Conservation (phyloP, 441 rosid genomes). For the Pelargonium exstipulatum region DNA sequence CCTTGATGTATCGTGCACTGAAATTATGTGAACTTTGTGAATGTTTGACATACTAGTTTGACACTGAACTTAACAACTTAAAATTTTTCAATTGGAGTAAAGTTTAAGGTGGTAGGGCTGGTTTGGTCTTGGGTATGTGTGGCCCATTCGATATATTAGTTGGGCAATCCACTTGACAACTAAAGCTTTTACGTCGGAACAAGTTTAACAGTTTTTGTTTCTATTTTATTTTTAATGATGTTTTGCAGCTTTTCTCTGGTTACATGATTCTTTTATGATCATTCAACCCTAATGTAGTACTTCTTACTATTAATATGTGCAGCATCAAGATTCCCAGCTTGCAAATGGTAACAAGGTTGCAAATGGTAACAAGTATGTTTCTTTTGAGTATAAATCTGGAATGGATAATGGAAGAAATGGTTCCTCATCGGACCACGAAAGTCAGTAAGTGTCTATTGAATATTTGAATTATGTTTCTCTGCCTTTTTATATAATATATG, state of each 20-base stretch:
- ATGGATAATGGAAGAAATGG: slow-evolving; percentile 89
- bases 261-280: neutral
- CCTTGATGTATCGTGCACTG: neutral
- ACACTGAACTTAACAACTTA: too few species aligned
- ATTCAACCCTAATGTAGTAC: slow-evolving; percentile 2
- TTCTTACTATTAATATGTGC: slow-evolving; percentile 28
- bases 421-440: slow-evolving; percentile 94
- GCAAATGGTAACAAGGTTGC: slow-evolving; percentile 21
- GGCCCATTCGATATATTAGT: too few species aligned
- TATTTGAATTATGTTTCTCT: slow-evolving; percentile 9
- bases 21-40: too few species aligned
- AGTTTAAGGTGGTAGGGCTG: too few species aligned
- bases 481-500: slow-evolving; percentile 14
- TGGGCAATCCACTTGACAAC: too few species aligned
- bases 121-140: too few species aligned
- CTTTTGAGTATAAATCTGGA: slow-evolving; percentile 95
- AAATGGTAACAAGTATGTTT: slow-evolving; percentile 78
- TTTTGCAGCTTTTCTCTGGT: neutral
- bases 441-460: slow-evolving; percentile 80
- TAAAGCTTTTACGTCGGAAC: too few species aligned
- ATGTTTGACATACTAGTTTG: too few species aligned
- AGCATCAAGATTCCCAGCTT: slow-evolving; percentile 82
- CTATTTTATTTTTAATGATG: neutral
- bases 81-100: too few species aligned
- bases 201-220: neutral